Evolutionary conservation across 768 basidiomycete species (phyloP).

Genomic region (Coprinopsis sp.): DNA sequence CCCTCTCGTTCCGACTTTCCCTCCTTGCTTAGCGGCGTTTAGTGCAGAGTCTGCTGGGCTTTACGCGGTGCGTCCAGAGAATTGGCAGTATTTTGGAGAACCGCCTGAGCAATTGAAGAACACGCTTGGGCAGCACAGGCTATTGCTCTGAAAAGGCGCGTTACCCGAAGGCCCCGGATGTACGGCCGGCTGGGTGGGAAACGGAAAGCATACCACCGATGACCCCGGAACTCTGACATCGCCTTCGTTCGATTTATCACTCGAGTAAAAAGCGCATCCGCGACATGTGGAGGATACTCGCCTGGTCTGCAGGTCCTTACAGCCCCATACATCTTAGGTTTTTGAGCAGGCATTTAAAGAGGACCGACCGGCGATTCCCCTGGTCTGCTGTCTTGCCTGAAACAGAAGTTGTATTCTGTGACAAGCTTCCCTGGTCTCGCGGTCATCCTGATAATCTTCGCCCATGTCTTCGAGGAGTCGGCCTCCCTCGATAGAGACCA

Average conservation of each 20-base stretch:
- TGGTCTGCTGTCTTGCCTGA: neutral
- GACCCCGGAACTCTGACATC: conserved; percentile 41
- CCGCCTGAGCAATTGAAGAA: neutral
- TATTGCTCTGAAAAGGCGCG: neutral
- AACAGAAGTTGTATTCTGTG: conserved; percentile 25
- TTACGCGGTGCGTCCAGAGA: too few relatives aligned
- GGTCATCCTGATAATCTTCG: conserved; percentile 21
- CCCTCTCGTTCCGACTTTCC: neutral
- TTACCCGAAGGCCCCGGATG: conserved; percentile 17
- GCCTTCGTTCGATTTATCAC: conserved; percentile 19
- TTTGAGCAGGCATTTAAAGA: conserved; percentile 10
- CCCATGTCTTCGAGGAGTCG: conserved; percentile 42
- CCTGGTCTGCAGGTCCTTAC: conserved; percentile 31
- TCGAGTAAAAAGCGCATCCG: conserved; percentile 11
- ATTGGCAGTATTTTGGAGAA: neutral
- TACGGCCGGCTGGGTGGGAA: conserved; percentile 30
- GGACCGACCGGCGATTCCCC: conserved; percentile 1
- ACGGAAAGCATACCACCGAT: conserved; percentile 32
- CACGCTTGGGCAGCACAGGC: neutral
- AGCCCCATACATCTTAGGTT: conserved; percentile 19
- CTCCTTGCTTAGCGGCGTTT: neutral
- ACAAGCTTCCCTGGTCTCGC: conserved; percentile 11
- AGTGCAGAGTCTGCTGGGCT: too few relatives aligned
- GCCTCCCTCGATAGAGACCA: conserved; percentile 47
- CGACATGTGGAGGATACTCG: conserved; percentile 24